Conservation (phyloP, 805 yeast genomes). For the Lipomyces orientalis region DNA sequence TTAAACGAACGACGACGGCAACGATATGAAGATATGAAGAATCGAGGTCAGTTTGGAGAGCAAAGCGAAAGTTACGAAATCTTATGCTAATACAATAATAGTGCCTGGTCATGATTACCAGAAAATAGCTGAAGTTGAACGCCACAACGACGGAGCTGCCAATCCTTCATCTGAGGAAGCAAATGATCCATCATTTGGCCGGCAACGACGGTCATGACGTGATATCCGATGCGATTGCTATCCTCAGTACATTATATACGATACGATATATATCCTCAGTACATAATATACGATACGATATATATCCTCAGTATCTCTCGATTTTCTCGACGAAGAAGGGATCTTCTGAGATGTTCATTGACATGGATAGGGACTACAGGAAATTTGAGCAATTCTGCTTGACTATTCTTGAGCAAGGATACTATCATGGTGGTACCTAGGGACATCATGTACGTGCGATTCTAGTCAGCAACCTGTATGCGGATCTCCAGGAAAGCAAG, state of each 20-base stretch:
- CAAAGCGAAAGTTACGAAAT: neutral
- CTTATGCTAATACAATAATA: neutral
- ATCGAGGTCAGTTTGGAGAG: neutral
- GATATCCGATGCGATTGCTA: neutral
- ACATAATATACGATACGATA: no score
- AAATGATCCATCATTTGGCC: conserved; percentile 33
- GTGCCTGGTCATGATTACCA: conserved; percentile 26
- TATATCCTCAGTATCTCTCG: no score
- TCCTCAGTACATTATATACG: no score
- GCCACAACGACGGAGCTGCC: conserved; percentile 33
- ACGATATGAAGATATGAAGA: conserved; percentile 16
- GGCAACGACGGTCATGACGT: conserved; percentile 16
- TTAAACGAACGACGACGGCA: conserved; percentile 23
- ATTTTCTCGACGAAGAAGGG: neutral
- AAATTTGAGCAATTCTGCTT: neutral
- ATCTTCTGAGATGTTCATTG: neutral
- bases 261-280: no score
- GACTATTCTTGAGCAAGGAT: neutral
- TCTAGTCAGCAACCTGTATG: neutral
- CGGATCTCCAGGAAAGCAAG: neutral
- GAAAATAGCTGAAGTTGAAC: conserved; percentile 34
- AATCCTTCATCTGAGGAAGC: conserved; percentile 34
- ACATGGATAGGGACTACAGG: neutral
- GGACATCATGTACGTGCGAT: neutral
- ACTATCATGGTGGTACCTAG: neutral